Evolutionary conservation across 331 rosid species (phyloP).

Genomic region (Cydonia oblonga): DNA sequence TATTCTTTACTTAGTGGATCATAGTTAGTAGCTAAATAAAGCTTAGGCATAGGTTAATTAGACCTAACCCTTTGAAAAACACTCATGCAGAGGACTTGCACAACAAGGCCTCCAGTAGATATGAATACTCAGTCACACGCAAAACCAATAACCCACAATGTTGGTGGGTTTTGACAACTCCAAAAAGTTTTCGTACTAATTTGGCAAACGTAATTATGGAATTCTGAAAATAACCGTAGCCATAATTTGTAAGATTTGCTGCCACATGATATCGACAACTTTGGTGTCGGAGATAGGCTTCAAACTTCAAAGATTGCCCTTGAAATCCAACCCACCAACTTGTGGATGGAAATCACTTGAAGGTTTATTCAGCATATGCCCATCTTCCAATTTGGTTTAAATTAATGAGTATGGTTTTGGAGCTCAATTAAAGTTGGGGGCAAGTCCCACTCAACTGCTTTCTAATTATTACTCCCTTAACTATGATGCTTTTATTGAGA

Average conservation of each 20-base stretch:
- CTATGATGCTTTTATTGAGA: background rate
- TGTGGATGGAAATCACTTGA: background rate
- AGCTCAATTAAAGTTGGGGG: background rate
- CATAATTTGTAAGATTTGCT: background rate
- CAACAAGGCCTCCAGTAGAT: background rate
- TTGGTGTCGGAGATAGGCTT: background rate
- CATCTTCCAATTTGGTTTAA: background rate
- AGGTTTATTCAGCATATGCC: background rate
- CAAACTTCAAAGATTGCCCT: too few relatives aligned
- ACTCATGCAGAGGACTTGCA: background rate
- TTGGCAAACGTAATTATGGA: constrained; percentile 2
- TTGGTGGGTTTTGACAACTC: background rate
- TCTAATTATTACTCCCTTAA: background rate
- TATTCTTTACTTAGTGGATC: too few relatives aligned
- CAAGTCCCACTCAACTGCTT: background rate
- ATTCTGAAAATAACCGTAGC: background rate
- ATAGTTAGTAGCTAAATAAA: too few relatives aligned
- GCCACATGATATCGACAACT: background rate
- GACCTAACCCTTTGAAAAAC: background rate
- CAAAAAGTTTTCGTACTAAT: background rate
- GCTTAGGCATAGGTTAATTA: too few relatives aligned
- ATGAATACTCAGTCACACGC: background rate
- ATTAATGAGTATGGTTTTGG: background rate
- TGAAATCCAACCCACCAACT: background rate
- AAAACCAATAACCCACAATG: background rate